phyloP scores from a whole-genome alignment of 805 yeast species.

The Osmozyma mogii region DNA sequence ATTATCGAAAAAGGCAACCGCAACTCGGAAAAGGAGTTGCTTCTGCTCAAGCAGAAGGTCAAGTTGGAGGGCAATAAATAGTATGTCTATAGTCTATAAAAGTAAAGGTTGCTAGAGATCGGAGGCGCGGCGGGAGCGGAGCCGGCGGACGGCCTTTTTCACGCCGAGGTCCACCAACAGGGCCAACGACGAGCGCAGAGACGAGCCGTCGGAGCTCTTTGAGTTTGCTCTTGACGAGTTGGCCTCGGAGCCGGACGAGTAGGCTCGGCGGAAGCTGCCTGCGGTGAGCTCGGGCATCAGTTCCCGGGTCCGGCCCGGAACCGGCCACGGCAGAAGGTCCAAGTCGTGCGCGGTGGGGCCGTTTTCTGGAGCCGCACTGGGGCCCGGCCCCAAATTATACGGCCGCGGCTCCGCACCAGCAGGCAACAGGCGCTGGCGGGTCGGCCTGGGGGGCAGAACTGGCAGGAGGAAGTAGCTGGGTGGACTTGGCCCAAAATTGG shows the following conservation, averaged over 20 bases:
- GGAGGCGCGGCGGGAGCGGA: not conserved
- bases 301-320: too few relatives aligned
- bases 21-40: constrained; percentile 32
- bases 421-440: not conserved
- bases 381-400: too few relatives aligned
- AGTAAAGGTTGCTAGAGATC: not conserved
- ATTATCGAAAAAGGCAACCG: constrained; percentile 46
- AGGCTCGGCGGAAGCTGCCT: too few relatives aligned
- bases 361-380: too few relatives aligned
- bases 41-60: constrained; percentile 21
- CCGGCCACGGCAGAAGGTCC: constrained; percentile 4
- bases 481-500: not conserved
- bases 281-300: too few relatives aligned
- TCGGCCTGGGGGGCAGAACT: not conserved
- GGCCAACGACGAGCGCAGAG: constrained; percentile 4
- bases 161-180: constrained; percentile 11
- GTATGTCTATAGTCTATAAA: constrained; percentile 1
- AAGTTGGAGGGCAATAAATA: constrained; percentile 1
- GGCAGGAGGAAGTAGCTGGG: not conserved
- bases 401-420: not conserved
- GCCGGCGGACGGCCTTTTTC: constrained; percentile 1
- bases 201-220: constrained; percentile 1
- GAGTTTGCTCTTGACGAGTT: too few relatives aligned
- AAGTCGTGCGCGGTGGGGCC: constrained; percentile 2
- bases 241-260: too few relatives aligned